Evolutionary conservation across 352 stramenopile species (phyloP).

Genomic region (Phytopythium ostracodes): DNA sequence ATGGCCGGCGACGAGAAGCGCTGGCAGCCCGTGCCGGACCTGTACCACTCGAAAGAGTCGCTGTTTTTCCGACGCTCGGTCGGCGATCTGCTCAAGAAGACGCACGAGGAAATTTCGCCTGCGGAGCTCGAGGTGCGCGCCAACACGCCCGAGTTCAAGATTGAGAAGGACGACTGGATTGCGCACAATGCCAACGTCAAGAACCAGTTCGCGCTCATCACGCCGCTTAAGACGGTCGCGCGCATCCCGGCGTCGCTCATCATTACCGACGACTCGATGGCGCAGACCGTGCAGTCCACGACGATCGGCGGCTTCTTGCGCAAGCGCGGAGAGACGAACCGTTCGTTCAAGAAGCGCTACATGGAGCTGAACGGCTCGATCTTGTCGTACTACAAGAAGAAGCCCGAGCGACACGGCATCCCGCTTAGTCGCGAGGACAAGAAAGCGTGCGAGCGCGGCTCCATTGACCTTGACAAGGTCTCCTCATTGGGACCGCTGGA

Average conservation of each 20-base stretch:
- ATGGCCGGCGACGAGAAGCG: conserved; percentile 39
- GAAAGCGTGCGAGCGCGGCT: conserved; percentile 60
- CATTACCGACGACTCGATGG: conserved; percentile 44
- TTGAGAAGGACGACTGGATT: conserved; percentile 84
- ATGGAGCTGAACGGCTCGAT: conserved; percentile 78
- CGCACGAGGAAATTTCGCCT: conserved; percentile 80
- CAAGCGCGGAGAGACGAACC: conserved; percentile 84
- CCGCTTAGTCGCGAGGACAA: conserved; percentile 70
- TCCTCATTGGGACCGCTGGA: conserved; percentile 80
- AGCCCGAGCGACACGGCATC: conserved; percentile 76
- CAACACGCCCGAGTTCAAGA: conserved; percentile 87
- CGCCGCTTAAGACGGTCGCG: conserved; percentile 78
- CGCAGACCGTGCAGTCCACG: conserved; percentile 32
- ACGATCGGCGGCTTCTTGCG: conserved; percentile 70
- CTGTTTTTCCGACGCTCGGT: conserved; percentile 73
- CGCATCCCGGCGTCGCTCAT: conserved; percentile 69
- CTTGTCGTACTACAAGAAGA: conserved; percentile 85
- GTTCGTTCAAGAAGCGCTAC: conserved; percentile 77
- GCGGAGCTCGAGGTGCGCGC: conserved; percentile 80
- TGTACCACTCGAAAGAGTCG: conserved; percentile 83
- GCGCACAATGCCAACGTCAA: conserved; percentile 41
- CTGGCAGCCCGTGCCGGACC: conserved; percentile 72
- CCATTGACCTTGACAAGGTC: conserved; percentile 77
- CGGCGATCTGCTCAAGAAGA: conserved; percentile 65
- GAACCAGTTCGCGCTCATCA: conserved; percentile 80